Conservation (phyloP, 139 green algal genomes). For the Pseudopediastrum boryanum region DNA sequence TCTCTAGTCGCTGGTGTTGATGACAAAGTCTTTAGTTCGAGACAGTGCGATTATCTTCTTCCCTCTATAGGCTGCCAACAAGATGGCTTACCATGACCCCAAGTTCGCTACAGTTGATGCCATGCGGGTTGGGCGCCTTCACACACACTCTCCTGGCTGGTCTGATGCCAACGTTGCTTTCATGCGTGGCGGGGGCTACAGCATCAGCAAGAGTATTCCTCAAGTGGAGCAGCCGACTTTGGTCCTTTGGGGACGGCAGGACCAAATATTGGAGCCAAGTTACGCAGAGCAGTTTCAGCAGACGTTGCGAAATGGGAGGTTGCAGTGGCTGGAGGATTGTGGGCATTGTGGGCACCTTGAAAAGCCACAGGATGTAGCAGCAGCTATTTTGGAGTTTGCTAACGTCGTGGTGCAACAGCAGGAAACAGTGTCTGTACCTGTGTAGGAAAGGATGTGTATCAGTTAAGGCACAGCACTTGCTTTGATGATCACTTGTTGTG, state of each 20-base stretch:
- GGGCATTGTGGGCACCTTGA: slow-evolving; percentile 91
- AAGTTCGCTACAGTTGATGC: slow-evolving; percentile 83
- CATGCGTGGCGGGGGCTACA: slow-evolving; percentile 91
- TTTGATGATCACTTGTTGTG: too few relatives aligned
- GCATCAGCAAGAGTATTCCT: slow-evolving; percentile 56
- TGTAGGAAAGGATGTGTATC: too few relatives aligned
- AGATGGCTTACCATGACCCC: slow-evolving; percentile 88
- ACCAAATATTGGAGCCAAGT: slow-evolving; percentile 78
- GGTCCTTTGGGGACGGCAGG: slow-evolving; percentile 92
- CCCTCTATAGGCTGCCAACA: slow-evolving; percentile 62
- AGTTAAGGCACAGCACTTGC: too few relatives aligned
- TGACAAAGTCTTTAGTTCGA: too few relatives aligned
- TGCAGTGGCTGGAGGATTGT: slow-evolving; percentile 80
- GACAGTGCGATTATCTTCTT: too few relatives aligned
- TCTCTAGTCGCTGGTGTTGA: too few relatives aligned
- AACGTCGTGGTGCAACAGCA: too few relatives aligned
- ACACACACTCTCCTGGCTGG: slow-evolving; percentile 69
- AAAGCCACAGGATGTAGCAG: slow-evolving; percentile 62
- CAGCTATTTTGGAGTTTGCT: slow-evolving; percentile 37
- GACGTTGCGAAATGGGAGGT: slow-evolving; percentile 52
- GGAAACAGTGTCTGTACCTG: too few relatives aligned
- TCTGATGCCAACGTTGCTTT: slow-evolving; percentile 88
- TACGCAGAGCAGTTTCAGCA: slow-evolving; percentile 63
- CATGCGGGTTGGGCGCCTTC: slow-evolving; percentile 78
- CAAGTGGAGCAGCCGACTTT: slow-evolving; percentile 74